Base-by-base conservation (phyloP, 768 basidiomycete genomes). In the Pisolithus microcarpus region DNA sequence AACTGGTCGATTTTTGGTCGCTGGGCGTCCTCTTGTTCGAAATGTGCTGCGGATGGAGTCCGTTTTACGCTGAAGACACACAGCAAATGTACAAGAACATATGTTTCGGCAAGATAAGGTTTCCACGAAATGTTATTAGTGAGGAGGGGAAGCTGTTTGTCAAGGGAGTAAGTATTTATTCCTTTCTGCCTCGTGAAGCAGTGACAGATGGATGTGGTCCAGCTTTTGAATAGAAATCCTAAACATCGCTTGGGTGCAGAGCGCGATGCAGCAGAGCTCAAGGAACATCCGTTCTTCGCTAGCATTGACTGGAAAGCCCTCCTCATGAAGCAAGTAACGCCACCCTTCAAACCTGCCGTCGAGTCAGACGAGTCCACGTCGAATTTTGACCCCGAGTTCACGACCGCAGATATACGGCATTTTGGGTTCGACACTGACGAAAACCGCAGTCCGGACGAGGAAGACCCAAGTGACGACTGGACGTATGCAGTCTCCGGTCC, bases 21-120 rank as follows among this genome's bases (percentile, higher is more conserved):
- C 72, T 97, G 18, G 95, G 94, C 31, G 96, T 98, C 1, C 75
- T 99, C 31, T 75, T 99, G 21, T 99, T 98, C 65, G 96, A 99
- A 71, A 99, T 99, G 96, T 98, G 96, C 62, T 99, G 96, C 59
- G 96, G 96, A 6, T 98, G 96, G 96, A 92, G 89, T 64, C 96
- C 96, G 38, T 99, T 98, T 72, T 99, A 98, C 62, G 94, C 95
- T 16, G 96, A 99, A 62, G 96, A 99, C 64, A 96, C 92, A 4
- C 95, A 99, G 66, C 91, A 95, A 70, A 99, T 99, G 96, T 99
- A 99, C 75, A 93, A 93, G 76, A 92, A 89, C 70, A 91, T 91
- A 58, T 96, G 94, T 66, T 99, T 98, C 68, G 96, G 96, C 53
- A 98, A 97, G 78, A 97, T 98, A 64, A 78, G 93, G 48, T 98